Evolutionary conservation across 2,329 filamentous ascomycete genomes (phyloP).

Genomic region (Fusarium sp.): DNA sequence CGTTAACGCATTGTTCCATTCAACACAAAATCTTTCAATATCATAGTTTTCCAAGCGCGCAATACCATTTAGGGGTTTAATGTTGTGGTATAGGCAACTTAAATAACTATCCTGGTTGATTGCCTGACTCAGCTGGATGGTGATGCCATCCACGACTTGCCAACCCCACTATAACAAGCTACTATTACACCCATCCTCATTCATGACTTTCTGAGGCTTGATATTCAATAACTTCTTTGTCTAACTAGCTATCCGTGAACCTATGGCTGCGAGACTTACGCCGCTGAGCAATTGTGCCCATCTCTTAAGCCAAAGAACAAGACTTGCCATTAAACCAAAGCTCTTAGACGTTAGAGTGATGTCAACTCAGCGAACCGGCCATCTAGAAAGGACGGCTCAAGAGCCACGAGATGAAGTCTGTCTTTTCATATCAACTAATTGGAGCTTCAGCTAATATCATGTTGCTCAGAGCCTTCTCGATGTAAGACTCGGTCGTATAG

Average conservation of each 20-base stretch:
- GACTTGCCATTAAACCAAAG: neutral
- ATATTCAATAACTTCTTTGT: neutral
- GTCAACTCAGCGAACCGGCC: conserved; percentile 34
- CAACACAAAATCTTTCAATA: conserved; percentile 25
- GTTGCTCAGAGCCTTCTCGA: conserved; percentile 63
- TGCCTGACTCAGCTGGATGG: conserved; percentile 29
- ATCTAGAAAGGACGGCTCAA: conserved; percentile 61
- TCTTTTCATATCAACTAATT: neutral
- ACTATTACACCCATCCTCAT: neutral
- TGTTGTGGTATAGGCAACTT: neutral
- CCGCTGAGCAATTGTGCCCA: neutral
- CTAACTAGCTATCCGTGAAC: neutral
- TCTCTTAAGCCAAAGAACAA: neutral
- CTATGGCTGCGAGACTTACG: conserved; percentile 14
- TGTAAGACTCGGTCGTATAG: conserved; percentile 71
- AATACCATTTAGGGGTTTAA: neutral
- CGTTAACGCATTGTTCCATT: conserved; percentile 37
- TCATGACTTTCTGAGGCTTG: neutral
- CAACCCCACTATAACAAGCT: conserved; percentile 30
- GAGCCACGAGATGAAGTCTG: conserved; percentile 75
- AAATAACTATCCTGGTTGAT: neutral
- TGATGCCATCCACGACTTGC: neutral
- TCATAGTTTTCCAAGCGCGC: conserved; percentile 5
- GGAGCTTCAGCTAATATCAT: neutral
- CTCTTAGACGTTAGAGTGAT: conserved; percentile 16